Percentiles rank a stretch among this genome's conserved stretches.
Conservation (phyloP, 805 yeast genomes). For the Pichia pseudocactophila region DNA sequence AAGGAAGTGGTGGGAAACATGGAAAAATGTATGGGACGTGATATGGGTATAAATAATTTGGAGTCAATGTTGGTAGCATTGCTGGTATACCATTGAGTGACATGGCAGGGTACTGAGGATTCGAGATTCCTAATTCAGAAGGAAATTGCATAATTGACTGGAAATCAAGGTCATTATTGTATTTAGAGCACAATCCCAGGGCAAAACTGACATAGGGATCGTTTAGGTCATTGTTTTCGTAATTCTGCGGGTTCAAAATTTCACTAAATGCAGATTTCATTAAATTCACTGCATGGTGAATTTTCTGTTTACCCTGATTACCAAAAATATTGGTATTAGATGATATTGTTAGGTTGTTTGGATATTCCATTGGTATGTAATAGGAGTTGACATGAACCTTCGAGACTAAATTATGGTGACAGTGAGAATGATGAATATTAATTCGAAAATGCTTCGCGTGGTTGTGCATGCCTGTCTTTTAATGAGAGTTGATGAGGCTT, state of each 20-base stretch:
- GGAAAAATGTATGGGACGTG: background rate
- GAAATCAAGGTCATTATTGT: constrained; percentile 6
- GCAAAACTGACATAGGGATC: constrained; percentile 7
- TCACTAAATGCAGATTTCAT: constrained; percentile 2
- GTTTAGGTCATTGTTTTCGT: constrained; percentile 1
- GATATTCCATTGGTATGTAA: too few species aligned
- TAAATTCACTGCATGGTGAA: background rate
- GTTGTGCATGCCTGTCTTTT: too few species aligned
- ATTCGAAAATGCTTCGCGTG: too few species aligned
- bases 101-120: too few species aligned
- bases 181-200: constrained; percentile 3
- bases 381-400: too few species aligned
- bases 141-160: constrained; percentile 1
- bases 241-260: constrained; percentile 1
- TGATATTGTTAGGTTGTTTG: too few species aligned
- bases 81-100: background rate
- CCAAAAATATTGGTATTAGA: background rate
- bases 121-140: background rate
- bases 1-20: constrained; percentile 4
- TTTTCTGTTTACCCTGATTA: background rate
- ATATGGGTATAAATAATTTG: constrained; percentile 1
- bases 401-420: too few species aligned
- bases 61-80: background rate
- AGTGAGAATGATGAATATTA: too few species aligned
- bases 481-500: too few species aligned